Conservation (phyloP, 1,139 yeast species). For the Chernovozyma aurita region DNA sequence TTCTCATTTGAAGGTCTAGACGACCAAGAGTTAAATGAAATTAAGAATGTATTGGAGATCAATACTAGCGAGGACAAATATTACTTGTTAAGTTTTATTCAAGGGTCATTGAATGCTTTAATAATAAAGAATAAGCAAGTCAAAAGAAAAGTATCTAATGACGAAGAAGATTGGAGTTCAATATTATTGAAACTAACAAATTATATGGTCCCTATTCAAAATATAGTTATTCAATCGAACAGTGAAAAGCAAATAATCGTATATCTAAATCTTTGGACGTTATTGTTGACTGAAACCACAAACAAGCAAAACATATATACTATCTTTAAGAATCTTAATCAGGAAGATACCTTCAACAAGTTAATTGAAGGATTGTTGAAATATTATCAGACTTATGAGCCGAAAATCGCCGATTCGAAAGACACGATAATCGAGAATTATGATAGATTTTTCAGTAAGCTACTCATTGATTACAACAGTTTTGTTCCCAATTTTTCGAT, state of each 20-base stretch:
- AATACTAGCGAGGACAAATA: constrained; percentile 12
- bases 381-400: constrained; percentile 20
- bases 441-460: constrained; percentile 1
- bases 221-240: constrained; percentile 18
- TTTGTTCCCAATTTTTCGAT: not conserved
- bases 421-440: constrained; percentile 6
- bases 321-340: constrained; percentile 22
- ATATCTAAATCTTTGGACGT: constrained; percentile 30
- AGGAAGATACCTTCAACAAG: constrained; percentile 22
- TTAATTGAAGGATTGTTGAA: constrained; percentile 22
- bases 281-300: constrained; percentile 17
- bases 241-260: constrained; percentile 11
- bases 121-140: constrained; percentile 13
- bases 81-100: constrained; percentile 22
- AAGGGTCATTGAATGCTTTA: constrained; percentile 22
- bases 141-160: constrained; percentile 10
- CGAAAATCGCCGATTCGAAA: constrained; percentile 4
- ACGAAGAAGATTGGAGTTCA: constrained; percentile 14
- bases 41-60: constrained; percentile 1
- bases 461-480: constrained; percentile 4
- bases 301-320: constrained; percentile 16
- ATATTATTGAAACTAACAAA: constrained; percentile 20
- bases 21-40: constrained; percentile 4
- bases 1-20: constrained; percentile 10
- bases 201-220: constrained; percentile 20